phyloP scores from a whole-genome alignment of 495 filamentous ascomycete genomes.

The Penicillium atrosanguineum region DNA sequence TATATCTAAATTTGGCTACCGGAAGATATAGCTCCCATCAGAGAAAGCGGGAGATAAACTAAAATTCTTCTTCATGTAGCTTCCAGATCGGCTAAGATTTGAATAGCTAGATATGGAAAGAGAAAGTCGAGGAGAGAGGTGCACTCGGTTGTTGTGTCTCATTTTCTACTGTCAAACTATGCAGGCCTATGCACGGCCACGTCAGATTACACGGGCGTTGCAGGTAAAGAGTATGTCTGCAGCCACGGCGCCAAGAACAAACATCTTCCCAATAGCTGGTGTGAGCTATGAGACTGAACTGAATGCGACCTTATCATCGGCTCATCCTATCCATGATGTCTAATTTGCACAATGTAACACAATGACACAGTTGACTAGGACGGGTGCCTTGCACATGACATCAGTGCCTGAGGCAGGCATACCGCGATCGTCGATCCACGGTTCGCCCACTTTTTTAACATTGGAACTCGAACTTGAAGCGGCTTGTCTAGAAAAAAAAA shows the following conservation, averaged over 20 bases:
- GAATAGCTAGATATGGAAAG: too few species aligned
- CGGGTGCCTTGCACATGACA: background rate
- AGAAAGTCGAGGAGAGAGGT: too few species aligned
- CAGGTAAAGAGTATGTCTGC: background rate
- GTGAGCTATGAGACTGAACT: background rate
- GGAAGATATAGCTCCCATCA: too few species aligned
- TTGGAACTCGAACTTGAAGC: background rate
- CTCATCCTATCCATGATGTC: background rate
- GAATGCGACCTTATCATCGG: background rate
- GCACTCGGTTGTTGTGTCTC: too few species aligned
- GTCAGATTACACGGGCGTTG: background rate
- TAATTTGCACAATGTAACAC: background rate
- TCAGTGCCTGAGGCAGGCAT: background rate
- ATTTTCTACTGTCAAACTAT: too few species aligned
- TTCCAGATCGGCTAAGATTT: too few species aligned
- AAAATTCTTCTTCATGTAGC: too few species aligned
- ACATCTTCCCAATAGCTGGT: background rate
- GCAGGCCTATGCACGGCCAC: too few species aligned
- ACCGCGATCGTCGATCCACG: constrained; percentile 4
- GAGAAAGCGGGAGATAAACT: too few species aligned
- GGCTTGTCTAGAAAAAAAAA: background rate
- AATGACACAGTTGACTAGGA: background rate
- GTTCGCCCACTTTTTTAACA: background rate
- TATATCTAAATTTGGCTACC: too few species aligned
- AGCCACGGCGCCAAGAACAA: background rate